These are phyloP conservation scores for Verticillium isaacii DNA, from an alignment of 2,329 filamentous ascomycete species.

Conservation along the genomic window DNA sequence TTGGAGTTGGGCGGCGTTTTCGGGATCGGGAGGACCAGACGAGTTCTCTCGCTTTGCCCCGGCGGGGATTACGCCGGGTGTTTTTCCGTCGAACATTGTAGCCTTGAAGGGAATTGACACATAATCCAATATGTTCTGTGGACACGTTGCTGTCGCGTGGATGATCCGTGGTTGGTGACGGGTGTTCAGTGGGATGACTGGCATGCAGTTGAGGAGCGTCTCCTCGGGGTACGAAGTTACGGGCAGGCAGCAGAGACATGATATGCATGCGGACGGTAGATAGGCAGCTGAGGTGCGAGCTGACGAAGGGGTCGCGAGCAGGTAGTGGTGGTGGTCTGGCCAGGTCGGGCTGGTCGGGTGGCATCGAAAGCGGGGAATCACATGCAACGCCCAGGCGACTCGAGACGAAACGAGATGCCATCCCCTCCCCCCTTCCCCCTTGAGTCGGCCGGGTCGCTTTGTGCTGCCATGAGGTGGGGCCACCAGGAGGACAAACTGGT, in stretches of 20 bases:
- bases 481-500: too few species aligned
- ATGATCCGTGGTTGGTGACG: neutral
- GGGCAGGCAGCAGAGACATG: neutral
- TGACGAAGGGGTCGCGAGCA: neutral
- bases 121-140: neutral
- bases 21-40: neutral
- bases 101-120: neutral
- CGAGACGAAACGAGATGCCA: neutral
- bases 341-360: neutral
- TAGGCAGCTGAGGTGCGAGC: neutral
- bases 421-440: neutral
- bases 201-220: neutral
- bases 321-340: neutral
- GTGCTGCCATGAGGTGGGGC: too few species aligned
- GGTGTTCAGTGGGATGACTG: neutral
- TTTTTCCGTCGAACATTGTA: neutral
- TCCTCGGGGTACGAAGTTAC: neutral
- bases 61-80: neutral
- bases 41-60: neutral
- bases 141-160: neutral
- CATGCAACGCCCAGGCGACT: constrained; percentile 1
- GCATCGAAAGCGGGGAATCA: constrained; percentile 1
- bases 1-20: neutral
- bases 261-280: neutral
- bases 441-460: neutral